phyloP scores from a whole-genome alignment of 2,329 filamentous ascomycete genomes.

The Pseudopithomyces chartarum region DNA sequence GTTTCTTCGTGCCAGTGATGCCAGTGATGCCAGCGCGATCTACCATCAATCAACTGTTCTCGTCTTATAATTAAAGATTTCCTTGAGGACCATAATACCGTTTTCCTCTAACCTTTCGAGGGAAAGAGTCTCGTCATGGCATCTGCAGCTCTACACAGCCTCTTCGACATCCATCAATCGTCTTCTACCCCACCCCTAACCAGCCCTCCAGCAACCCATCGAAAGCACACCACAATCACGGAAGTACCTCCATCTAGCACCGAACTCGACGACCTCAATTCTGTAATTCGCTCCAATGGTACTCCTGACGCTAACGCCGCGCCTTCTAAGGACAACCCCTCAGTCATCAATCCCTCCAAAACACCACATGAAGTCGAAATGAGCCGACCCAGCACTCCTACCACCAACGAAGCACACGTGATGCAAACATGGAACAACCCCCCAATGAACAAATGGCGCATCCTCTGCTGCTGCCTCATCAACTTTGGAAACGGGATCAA shows the following conservation, averaged over 20 bases:
- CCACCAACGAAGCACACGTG: slow-evolving; percentile 46
- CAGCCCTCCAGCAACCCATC: slow-evolving; percentile 45
- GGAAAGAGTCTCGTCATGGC: slow-evolving; percentile 35
- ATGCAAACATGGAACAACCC: slow-evolving; percentile 63
- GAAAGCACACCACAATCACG: slow-evolving; percentile 24
- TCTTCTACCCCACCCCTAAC: slow-evolving; percentile 30
- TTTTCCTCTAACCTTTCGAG: background rate
- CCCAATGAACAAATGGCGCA: slow-evolving; percentile 71
- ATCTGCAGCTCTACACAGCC: slow-evolving; percentile 42
- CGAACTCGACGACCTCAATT: slow-evolving; percentile 41
- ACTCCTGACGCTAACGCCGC: slow-evolving; percentile 21
- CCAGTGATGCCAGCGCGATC: background rate
- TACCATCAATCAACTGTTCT: background rate
- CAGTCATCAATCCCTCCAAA: slow-evolving; percentile 29
- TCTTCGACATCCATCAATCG: slow-evolving; percentile 48
- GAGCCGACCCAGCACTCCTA: slow-evolving; percentile 58
- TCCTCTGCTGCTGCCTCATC: slow-evolving; percentile 67
- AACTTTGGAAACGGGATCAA: slow-evolving; percentile 73
- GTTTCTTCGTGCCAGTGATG: too few relatives aligned
- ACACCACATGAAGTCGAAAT: slow-evolving; percentile 56
- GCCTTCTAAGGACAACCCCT: slow-evolving; percentile 6
- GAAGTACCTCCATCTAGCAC: slow-evolving; percentile 31
- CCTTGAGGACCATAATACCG: background rate
- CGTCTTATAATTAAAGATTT: background rate
- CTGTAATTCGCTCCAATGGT: slow-evolving; percentile 27